These are phyloP conservation scores for Hemisphaericaspora xylofermentans DNA, from an alignment of 1,139 yeast genomes.

Conservation along the genomic window DNA sequence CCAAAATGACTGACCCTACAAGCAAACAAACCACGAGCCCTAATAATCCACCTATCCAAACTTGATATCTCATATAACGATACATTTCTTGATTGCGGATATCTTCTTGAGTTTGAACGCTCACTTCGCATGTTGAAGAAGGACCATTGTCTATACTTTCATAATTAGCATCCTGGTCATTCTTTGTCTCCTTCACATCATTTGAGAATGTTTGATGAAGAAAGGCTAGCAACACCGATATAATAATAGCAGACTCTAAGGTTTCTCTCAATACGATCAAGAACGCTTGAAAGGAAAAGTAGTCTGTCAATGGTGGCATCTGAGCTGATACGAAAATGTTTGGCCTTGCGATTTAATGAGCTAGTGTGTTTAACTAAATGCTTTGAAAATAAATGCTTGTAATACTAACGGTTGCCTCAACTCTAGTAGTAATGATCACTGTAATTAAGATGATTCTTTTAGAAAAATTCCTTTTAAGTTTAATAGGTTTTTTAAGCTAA, in stretches of 20 bases:
- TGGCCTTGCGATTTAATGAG: not conserved
- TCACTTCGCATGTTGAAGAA: slow-evolving; percentile 2
- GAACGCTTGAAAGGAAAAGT: slow-evolving; percentile 46
- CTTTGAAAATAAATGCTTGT: too few relatives aligned
- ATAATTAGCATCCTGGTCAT: slow-evolving; percentile 2
- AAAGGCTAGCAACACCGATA: slow-evolving; percentile 45
- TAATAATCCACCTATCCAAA: slow-evolving; percentile 44
- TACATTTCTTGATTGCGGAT: slow-evolving; percentile 11
- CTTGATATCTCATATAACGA: slow-evolving; percentile 30
- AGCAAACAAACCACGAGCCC: slow-evolving; percentile 40
- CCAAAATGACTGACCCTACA: slow-evolving; percentile 36
- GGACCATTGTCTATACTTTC: slow-evolving; percentile 6
- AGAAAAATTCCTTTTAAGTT: too few relatives aligned
- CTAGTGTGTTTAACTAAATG: too few relatives aligned
- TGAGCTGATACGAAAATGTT: not conserved
- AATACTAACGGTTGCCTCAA: too few relatives aligned
- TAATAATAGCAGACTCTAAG: slow-evolving; percentile 45
- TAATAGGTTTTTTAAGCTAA: too few relatives aligned
- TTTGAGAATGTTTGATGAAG: slow-evolving; percentile 33
- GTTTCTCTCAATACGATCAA: slow-evolving; percentile 47
- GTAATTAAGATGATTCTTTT: too few relatives aligned
- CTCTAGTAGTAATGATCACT: too few relatives aligned
- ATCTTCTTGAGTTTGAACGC: not conserved
- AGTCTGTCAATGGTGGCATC: slow-evolving; percentile 30
- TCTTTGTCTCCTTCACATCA: not conserved